Evolutionary conservation across 129 eudicot genomes (phyloP).

Genomic region (Flaveria brownii): DNA sequence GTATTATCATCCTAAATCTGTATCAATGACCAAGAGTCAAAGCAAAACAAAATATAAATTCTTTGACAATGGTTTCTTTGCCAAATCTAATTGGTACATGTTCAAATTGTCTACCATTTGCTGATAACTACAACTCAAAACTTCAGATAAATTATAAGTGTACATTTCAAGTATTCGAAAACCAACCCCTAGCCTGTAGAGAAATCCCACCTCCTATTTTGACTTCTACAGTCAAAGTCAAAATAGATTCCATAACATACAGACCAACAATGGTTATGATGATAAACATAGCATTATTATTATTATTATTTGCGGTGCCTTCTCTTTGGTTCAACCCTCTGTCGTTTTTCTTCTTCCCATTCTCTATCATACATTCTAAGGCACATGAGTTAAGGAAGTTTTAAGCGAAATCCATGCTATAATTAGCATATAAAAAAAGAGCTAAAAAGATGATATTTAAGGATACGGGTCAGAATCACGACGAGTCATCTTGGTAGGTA

Average conservation of each 20-base stretch:
- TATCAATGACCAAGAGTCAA: neutral
- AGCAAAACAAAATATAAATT: neutral
- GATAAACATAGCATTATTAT: neutral
- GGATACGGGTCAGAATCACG: conserved; percentile 95
- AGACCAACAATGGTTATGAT: neutral
- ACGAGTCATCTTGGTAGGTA: conserved; percentile 66
- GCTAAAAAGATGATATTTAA: neutral
- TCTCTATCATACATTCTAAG: conserved; percentile 86
- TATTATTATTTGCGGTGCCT: conserved; percentile 65
- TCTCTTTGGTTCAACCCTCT: conserved; percentile 84
- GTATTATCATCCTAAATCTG: neutral
- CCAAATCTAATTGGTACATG: conserved; percentile 5
- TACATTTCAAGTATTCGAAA: conserved; percentile 9
- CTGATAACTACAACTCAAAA: neutral
- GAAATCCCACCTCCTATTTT: conserved; percentile 5
- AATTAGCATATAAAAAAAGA: neutral
- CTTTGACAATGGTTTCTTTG: neutral
- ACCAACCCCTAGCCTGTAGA: conserved; percentile 9
- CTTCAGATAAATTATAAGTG: neutral
- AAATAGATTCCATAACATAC: conserved; percentile 24
- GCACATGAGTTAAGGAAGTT: conserved; percentile 44
- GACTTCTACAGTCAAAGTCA: conserved; percentile 21
- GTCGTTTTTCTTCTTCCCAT: conserved; percentile 96
- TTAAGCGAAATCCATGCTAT: neutral
- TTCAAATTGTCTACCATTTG: conserved; percentile 1